Base-by-base conservation (phyloP, 75 land plant genomes). In the Pseudotsuga menziesii region DNA sequence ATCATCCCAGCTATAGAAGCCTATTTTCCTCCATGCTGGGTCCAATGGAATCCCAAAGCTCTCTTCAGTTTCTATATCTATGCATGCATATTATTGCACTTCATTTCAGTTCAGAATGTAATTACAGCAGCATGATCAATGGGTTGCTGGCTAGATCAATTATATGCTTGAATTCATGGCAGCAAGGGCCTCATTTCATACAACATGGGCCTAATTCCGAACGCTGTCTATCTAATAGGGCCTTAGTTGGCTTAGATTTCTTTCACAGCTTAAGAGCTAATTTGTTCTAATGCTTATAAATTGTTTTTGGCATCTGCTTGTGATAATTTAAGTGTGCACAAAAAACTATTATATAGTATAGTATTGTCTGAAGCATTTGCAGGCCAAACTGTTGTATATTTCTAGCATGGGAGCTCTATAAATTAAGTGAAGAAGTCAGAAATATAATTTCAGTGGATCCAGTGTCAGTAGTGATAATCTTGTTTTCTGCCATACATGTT, bases 1-100 rank as follows among this genome's bases (percentile, higher is more conserved):
- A n/a, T 69, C 72, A 13, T 69, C 72, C 41, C 72, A 69, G 72
- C 52, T 69, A 69, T 69, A 22, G 41, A 36, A 44, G 6, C 12
- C 54, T 1, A 48, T 48, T 48, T 48, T 48, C 54, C 54, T 48
- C 13, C 54, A n/a, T 19, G 5, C 4, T 13, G 14, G 2, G 0
- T 69, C 7, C 1, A n/a, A 63, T 32, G 19, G 32, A 5, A 64
- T 35, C 69, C 16, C 36, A 35, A 19, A 35, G 4, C 41, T 41
- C 39, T 39, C 2, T 41, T 39, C 41, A 9, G 4, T 39, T 20
- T 66, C 35, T 39, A 20, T 41, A 69, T 17, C 25, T 69, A 69
- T 69, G 41, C 41, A 41, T 69, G 72, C 72, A 41, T 69, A 41
- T 69, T 39, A 69, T 20, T 69, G 41, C 52, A 39, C 22, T 69